Evolutionary conservation across 164 flowering plant genomes (phyloP), one percentile per base, ranked within the genome.

Genomic region (Magnolia officinalis): DNA sequence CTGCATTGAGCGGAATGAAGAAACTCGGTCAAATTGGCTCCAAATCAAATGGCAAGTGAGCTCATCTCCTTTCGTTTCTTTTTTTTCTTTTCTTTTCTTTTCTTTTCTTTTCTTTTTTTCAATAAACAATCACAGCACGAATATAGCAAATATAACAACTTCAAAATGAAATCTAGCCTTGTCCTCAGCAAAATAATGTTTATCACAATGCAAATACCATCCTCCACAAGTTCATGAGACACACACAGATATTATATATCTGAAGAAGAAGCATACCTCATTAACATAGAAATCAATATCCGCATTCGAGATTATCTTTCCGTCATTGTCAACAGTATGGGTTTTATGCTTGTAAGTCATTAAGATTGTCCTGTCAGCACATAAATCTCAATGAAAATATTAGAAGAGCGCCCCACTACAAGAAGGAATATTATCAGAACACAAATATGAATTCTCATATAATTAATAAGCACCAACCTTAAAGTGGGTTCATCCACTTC

Each of bases 311-410:
- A 78, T 79, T 18, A 92, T 84, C 81, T 91, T 92, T 78, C 98
- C 94, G 64, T 90, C 95, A 70, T 76, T 77, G 76, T 87, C 93
- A 74, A 92, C 96, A 50, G 91, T 83, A 86, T 94, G 98, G 3
- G 93, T 92, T 81, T 96, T 96, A 82, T 96, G 99, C 86, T 96
- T 96, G 91, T 91, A 96, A 20, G 97, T 91, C 93, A 96, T 84
- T 90, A 96, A 85, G 68, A 96, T 94, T 73, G 97, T 90, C 91
- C 97, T 96, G 89, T n/a, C 74, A 70, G 16, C 23, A 61, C 59
- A 76, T 10, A 67, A 78, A 73, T 21, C 23, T 21, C 55, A 68
- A 21, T 29, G 77, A 29, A 63, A 23, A 71, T 31, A n/a, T 73
- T 74, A 76, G 52, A 31, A 55, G 2, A 55, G 49, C 50, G n/a